Conservation (phyloP, 108 stramenopile genomes). For the Parietichytrium sp. region DNA sequence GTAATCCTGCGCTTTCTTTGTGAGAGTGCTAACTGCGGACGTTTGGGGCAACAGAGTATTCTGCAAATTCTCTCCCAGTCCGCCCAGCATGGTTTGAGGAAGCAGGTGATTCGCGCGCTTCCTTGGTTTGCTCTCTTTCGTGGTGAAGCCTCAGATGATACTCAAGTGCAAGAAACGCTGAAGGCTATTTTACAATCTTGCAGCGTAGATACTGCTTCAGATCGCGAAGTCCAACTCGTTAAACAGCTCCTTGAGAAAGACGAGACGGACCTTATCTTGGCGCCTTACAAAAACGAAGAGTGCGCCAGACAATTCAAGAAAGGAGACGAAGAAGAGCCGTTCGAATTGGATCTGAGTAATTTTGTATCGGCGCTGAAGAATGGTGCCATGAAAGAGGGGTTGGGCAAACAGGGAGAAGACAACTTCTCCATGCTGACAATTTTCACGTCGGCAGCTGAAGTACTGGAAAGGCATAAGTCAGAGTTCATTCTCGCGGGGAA, state of each 20-base stretch:
- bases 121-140: not conserved
- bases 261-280: not conserved
- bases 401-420: not conserved
- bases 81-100: not conserved
- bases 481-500: not conserved
- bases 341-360: not conserved
- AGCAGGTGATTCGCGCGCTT: not conserved
- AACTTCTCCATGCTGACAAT: not conserved
- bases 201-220: not conserved
- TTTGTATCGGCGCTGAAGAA: not conserved
- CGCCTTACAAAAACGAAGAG: not conserved
- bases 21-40: not conserved
- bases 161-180: not conserved
- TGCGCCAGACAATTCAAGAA: not conserved
- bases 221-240: not conserved
- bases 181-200: not conserved
- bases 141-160: not conserved
- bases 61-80: not conserved
- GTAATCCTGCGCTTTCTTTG: not conserved
- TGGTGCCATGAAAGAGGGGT: not conserved
- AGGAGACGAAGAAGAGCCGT: not conserved
- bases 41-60: not conserved
- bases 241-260: not conserved
- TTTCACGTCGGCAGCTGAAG: not conserved
- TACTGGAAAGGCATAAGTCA: not conserved